Percentiles rank a stretch among this genome's conserved stretches.
These are phyloP conservation scores for Abelmoschus esculentus DNA, from an alignment of 345 rosid species.

Conservation along the genomic window DNA sequence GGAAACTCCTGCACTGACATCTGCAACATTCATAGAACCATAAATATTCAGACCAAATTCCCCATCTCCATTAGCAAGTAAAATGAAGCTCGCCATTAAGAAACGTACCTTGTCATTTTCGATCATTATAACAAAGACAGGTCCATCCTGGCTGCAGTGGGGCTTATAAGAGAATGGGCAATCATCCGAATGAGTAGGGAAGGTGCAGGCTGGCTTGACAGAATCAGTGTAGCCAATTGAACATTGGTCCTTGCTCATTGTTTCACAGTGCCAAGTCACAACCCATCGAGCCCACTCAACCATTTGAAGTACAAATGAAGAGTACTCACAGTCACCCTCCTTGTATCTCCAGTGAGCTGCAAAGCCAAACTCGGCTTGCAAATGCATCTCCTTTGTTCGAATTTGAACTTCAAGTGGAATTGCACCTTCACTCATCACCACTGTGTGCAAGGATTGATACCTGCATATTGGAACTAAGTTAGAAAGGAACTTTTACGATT, in stretches of 20 bases:
- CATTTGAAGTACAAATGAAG: slow-evolving; percentile 85
- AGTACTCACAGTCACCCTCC: slow-evolving; percentile 73
- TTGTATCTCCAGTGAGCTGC: slow-evolving; percentile 99
- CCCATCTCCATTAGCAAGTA: not conserved
- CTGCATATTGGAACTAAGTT: slow-evolving; percentile 33
- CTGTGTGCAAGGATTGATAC: slow-evolving; percentile 84
- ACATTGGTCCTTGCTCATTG: slow-evolving; percentile 60
- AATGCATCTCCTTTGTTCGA: slow-evolving; percentile 86
- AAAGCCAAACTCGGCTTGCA: slow-evolving; percentile 93
- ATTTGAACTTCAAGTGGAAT: slow-evolving; percentile 93
- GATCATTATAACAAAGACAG: slow-evolving; percentile 68
- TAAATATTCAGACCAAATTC: slow-evolving; percentile 2
- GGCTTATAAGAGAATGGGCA: slow-evolving; percentile 75
- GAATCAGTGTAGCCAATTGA: slow-evolving; percentile 43
- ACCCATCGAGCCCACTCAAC: slow-evolving; percentile 99
- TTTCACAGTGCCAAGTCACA: slow-evolving; percentile 86
- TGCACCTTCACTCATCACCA: slow-evolving; percentile 66
- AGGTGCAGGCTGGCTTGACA: slow-evolving; percentile 57
- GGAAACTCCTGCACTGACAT: slow-evolving; percentile 94
- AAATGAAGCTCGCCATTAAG: not conserved
- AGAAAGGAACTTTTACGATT: slow-evolving; percentile 2
- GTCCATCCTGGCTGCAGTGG: slow-evolving; percentile 54
- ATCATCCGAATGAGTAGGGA: slow-evolving; percentile 66
- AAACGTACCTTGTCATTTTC: slow-evolving; percentile 77
- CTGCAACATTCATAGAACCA: slow-evolving; percentile 36